Evolutionary conservation across 208 protist genomes (phyloP).

Genomic region (Leishmania braziliensis): DNA sequence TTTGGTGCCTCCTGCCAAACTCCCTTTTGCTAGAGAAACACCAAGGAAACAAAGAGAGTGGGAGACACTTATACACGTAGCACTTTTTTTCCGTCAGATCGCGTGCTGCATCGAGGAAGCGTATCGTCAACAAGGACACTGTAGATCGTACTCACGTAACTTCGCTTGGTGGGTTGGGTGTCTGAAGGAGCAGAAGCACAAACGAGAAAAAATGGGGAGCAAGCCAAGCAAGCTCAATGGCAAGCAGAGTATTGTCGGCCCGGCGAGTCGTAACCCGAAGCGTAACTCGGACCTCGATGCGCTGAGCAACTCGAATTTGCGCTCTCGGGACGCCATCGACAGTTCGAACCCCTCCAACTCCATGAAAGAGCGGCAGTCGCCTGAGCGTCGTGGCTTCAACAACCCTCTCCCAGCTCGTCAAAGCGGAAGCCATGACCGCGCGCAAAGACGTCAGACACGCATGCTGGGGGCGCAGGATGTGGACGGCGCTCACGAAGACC

Average conservation of each 20-base stretch:
- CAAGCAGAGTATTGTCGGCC: slow-evolving; percentile 2
- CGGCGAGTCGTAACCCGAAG: background rate
- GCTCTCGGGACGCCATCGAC: background rate
- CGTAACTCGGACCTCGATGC: background rate
- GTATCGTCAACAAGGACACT: background rate
- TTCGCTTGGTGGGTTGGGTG: background rate
- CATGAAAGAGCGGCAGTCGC: background rate
- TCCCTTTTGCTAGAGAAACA: background rate
- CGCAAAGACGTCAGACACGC: slow-evolving; percentile 13
- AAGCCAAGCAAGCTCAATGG: slow-evolving; percentile 25
- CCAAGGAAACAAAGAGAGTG: background rate
- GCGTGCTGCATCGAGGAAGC: background rate
- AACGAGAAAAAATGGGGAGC: slow-evolving; percentile 25
- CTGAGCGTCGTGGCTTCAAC: slow-evolving; percentile 26
- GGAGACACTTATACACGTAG: background rate
- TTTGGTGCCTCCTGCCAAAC: background rate
- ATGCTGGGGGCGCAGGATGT: slow-evolving; percentile 26
- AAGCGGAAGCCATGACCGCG: slow-evolving; percentile 4
- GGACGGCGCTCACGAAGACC: slow-evolving; percentile 22
- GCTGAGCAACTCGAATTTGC: background rate
- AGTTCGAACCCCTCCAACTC: background rate
- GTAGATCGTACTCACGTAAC: background rate
- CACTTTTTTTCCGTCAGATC: background rate
- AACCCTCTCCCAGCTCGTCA: slow-evolving; percentile 15
- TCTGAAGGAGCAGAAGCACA: background rate